Base-by-base conservation (phyloP, 2,329 filamentous ascomycete genomes). In the Neoascochyta sp. region DNA sequence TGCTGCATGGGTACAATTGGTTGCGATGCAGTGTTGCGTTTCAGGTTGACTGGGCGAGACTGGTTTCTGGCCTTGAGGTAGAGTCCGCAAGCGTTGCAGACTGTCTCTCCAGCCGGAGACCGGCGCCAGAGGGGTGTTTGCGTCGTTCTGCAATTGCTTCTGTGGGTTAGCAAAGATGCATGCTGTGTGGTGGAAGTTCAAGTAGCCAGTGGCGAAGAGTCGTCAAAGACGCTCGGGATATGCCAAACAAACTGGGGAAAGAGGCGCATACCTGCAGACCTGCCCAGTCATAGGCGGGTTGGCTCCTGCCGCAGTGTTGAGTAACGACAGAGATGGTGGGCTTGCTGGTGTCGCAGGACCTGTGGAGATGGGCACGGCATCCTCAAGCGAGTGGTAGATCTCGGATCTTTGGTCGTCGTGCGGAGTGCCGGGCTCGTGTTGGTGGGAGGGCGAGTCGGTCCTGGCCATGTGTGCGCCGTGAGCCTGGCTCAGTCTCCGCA, bases 41-140 rank as follows among this genome's bases (percentile, higher is more conserved):
- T 95, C 35, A 95, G 69, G 51, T 88, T 95, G 5, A 87, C 92
- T 9, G 92, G 92, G 28, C 92, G 80, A 49, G 86, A 80, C 41
- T 90, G 84, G 59, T 96, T 96, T 46, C 92, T 80, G 7, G 90
- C 89, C 63, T 96, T 96, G 41, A 86, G 73, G 62, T 98, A 98
- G 10, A 98, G 74, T 22, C 92, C 92, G 57, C 92, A 98, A 5
- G 92, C 92, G 65, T 98, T 98, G 68, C 92, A 98, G 38, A 98
- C 96, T 16, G 88, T 95, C 32, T 87, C 84, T 16, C 92, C 92
- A 52, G 89, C 81, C 0, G 90, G 90, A 10, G 90, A 95, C 54
- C 92, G 79, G 58, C 92, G 80, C 92, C 92, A 98, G 20, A 98
- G 68, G 14, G 92, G 92, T 25, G 92, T 98, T 60, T 84, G 81